phyloP scores from a whole-genome alignment of 345 rosid genomes.

The Arabis alpina region DNA sequence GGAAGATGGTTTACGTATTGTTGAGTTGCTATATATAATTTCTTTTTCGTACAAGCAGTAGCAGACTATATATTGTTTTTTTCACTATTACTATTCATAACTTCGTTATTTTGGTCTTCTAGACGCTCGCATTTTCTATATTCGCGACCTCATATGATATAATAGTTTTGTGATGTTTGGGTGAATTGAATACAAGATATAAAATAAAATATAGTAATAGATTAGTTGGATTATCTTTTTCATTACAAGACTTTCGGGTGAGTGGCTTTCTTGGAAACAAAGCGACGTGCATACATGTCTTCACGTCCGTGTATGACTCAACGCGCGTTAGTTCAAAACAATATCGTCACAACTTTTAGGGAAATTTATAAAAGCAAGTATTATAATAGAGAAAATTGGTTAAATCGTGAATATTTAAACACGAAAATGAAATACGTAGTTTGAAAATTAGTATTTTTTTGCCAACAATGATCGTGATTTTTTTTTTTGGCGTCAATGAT shows the following conservation, averaged over 20 bases:
- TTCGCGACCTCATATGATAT: neutral
- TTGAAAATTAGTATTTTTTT: too few species aligned
- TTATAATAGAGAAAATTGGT: too few species aligned
- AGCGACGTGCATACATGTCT: slow-evolving; percentile 38
- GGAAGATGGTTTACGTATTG: neutral
- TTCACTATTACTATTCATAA: neutral
- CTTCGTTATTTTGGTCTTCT: slow-evolving; percentile 1
- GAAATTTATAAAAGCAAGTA: neutral
- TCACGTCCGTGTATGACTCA: slow-evolving; percentile 31
- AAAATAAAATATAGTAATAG: slow-evolving; percentile 6
- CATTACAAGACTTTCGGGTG: slow-evolving; percentile 22
- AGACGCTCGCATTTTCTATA: neutral
- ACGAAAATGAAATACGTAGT: too few species aligned
- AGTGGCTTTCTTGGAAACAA: slow-evolving; percentile 37
- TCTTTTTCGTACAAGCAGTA: neutral
- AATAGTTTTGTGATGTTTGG: neutral
- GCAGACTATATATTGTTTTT: neutral
- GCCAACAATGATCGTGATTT: too few species aligned
- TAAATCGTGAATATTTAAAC: too few species aligned
- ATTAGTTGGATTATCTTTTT: slow-evolving; percentile 37
- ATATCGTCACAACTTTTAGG: neutral
- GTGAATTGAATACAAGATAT: slow-evolving; percentile 1
- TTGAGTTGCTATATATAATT: neutral
- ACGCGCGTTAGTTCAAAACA: slow-evolving; percentile 30
- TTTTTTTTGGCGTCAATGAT: too few species aligned